A percentile compares a stretch with the other conserved stretches of the same genome.
Conservation (phyloP, 805 yeast genomes). For the Yarrowia bubula region DNA sequence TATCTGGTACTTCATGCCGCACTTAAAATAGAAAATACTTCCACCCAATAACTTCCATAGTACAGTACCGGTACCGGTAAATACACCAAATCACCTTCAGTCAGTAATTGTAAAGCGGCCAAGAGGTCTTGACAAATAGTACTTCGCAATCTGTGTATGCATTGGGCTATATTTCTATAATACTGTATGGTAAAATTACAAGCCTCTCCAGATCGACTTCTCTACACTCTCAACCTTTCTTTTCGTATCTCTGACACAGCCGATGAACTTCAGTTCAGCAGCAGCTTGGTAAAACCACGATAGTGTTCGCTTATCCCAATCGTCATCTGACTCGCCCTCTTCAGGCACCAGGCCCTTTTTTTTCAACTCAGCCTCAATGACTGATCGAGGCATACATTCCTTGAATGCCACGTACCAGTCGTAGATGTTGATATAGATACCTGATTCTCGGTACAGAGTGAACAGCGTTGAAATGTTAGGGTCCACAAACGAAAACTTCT, state of each 20-base stretch:
- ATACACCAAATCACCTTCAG: too few species aligned
- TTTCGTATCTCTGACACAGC: constrained; percentile 59
- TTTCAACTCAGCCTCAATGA: constrained; percentile 9
- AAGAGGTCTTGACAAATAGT: too few species aligned
- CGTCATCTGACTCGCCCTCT: constrained; percentile 39
- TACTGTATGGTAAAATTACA: constrained; percentile 38
- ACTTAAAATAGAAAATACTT: too few species aligned
- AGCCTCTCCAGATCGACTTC: constrained; percentile 67
- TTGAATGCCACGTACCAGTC: constrained; percentile 66
- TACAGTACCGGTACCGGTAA: neutral
- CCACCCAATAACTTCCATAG: too few species aligned
- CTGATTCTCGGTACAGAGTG: constrained; percentile 75
- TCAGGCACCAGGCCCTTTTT: constrained; percentile 2
- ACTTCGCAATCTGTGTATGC: neutral
- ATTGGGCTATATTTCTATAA: too few species aligned
- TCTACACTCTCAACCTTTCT: constrained; percentile 65
- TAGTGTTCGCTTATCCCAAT: constrained; percentile 63
- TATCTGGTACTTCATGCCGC: too few species aligned
- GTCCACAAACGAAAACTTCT: constrained; percentile 38
- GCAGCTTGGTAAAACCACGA: constrained; percentile 76
- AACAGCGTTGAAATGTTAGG: constrained; percentile 61
- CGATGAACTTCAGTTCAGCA: constrained; percentile 66
- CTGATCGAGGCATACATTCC: constrained; percentile 32
- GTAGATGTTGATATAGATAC: constrained; percentile 60
- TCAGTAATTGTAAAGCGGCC: too few species aligned